Evolutionary conservation across 176 grass and related monocot species (phyloP).

Genomic region (Tillandsia leiboldiana): DNA sequence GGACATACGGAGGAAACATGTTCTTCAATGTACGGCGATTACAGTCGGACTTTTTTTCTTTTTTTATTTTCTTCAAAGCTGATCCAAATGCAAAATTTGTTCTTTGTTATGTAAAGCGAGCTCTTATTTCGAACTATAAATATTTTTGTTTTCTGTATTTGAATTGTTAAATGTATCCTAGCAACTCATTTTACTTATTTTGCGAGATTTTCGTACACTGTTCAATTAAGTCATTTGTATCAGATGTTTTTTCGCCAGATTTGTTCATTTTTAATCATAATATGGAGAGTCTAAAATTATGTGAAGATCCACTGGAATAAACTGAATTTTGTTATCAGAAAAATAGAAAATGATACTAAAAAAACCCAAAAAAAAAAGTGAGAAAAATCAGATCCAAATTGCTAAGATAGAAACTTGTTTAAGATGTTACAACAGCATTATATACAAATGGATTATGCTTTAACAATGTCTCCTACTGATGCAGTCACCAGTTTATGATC

Average conservation of each 20-base stretch:
- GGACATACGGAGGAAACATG: not conserved
- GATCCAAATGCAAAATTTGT: no score
- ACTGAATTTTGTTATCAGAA: not conserved
- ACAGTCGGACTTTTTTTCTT: not conserved
- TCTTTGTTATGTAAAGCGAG: no score
- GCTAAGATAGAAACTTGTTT: not conserved
- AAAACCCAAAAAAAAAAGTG: not conserved
- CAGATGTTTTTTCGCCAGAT: no score
- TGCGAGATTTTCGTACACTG: no score
- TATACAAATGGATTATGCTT: not conserved
- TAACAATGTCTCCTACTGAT: not conserved
- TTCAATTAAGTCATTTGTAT: no score
- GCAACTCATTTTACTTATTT: no score
- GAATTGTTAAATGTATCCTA: no score
- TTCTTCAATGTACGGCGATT: not conserved
- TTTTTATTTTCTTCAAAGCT: no score
- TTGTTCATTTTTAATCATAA: no score
- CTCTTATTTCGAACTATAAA: no score
- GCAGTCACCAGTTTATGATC: constrained; percentile 20
- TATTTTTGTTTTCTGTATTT: no score
- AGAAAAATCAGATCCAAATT: not conserved
- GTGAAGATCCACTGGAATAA: not conserved
- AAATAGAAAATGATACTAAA: not conserved
- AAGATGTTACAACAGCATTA: not conserved
- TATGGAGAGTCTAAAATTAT: no score